Base-by-base conservation (phyloP, 345 rosid genomes). In the Citrus trifoliata region DNA sequence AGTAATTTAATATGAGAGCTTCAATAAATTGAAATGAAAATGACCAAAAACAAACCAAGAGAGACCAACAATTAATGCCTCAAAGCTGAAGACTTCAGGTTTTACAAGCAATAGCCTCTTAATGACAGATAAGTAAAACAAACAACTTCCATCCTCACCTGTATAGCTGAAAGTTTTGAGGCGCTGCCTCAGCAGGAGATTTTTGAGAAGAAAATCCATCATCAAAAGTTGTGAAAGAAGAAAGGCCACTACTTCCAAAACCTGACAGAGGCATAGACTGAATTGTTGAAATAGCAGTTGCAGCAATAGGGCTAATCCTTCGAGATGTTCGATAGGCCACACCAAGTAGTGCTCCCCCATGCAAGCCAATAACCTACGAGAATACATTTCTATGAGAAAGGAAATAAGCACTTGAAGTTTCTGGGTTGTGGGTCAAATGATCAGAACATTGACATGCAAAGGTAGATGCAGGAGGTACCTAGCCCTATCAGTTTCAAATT, bases 211-310 rank as follows among this genome's bases (percentile, higher is more conserved):
- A 88, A 76, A 85, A 86, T 69, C 92, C 97, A 87, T 96, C 93
- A 75, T 96, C 99, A 76, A 87, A 86, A 74, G 92, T 82, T 51
- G 91, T 76, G 79, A 96, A 94, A 37, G 99, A 91, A 86, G 97
- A 90, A 76, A 87, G 80, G 67, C 90, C 89, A 82, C 92, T 86
- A 75, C 86, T 89, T 84, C 97, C 99, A 81, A 91, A 93, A 81
- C 99, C 99, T n/a, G 98, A 96, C 82, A 96, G 84, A 3, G 99
- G 99, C 98, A 94, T 96, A 16, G 99, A 93, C 80, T 96, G 98
- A 83, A 96, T 89, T 76, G 95, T 88, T 77, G 99, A 93, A 83
- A 92, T 92, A 78, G 98, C 97, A 73, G 97, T 91, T 60, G 98
- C 99, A 64, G 99, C 87, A 83, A 83, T 83, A 82, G 98, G 94